phyloP scores from a whole-genome alignment of 2,329 filamentous ascomycete genomes.

The Aspergillus sojae region DNA sequence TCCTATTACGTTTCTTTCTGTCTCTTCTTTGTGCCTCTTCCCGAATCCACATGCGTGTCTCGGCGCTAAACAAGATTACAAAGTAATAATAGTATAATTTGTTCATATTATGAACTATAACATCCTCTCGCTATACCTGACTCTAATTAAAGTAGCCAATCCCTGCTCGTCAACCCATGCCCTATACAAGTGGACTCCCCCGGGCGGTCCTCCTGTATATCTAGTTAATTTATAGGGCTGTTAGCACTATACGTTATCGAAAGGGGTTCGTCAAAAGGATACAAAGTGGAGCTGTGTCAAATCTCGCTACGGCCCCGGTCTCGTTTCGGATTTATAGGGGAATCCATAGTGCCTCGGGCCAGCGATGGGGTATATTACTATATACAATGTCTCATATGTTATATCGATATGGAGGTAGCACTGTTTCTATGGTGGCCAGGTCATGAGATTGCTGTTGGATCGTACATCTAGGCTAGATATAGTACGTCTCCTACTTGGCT shows the following conservation, averaged over 20 bases:
- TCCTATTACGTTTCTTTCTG: neutral
- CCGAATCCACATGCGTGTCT: neutral
- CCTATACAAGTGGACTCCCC: neutral
- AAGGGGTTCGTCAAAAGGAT: neutral
- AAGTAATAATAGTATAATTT: neutral
- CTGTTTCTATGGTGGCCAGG: neutral
- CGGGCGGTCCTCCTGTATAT: neutral
- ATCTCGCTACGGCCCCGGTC: neutral
- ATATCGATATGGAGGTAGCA: neutral
- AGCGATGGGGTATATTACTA: neutral
- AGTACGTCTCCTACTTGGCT: neutral
- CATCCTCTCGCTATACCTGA: neutral
- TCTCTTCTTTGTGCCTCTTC: neutral
- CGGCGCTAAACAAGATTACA: neutral
- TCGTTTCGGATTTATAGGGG: neutral
- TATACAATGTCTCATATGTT: neutral
- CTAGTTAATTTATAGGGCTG: constrained; percentile 3
- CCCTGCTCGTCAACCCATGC: neutral
- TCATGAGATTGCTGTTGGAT: neutral
- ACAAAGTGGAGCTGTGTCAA: neutral
- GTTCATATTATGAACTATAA: constrained; percentile 1
- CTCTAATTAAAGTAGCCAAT: neutral
- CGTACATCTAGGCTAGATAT: neutral
- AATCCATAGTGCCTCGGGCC: neutral
- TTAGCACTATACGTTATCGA: neutral